Conservation (phyloP, 225 moss, liverwort and hornwort species). For the Pseudoscleropodium purum region DNA sequence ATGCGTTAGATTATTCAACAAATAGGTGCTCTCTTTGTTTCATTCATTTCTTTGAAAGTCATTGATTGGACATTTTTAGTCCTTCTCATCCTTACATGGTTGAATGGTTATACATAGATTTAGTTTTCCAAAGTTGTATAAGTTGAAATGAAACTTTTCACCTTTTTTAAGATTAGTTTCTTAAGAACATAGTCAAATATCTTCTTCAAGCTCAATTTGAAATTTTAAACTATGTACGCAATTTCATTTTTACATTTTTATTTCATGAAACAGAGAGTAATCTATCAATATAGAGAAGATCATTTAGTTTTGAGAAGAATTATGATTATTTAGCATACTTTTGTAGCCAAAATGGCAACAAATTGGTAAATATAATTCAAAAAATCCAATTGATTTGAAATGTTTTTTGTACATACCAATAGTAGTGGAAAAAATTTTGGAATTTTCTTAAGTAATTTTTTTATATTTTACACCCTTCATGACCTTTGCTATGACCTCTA, state of each 20-base stretch:
- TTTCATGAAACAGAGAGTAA: neutral
- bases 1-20: neutral
- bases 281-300: neutral
- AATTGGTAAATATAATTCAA: neutral
- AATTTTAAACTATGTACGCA: neutral
- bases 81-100: accelerated
- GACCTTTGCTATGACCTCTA: neutral
- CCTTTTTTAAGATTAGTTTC: too few species aligned
- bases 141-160: neutral
- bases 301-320: neutral
- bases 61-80: neutral
- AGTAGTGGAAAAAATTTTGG: neutral
- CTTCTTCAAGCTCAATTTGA: neutral
- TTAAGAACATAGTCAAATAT: neutral
- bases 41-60: neutral
- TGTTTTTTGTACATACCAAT: accelerated
- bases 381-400: neutral
- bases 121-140: neutral
- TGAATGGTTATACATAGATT: too few species aligned
- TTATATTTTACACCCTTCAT: neutral
- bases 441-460: neutral
- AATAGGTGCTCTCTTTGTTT: neutral
- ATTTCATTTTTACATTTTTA: neutral
- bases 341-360: neutral
- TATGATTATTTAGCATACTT: neutral